Base-by-base conservation (phyloP, 495 filamentous ascomycete genomes). In the Podospora sp. region DNA sequence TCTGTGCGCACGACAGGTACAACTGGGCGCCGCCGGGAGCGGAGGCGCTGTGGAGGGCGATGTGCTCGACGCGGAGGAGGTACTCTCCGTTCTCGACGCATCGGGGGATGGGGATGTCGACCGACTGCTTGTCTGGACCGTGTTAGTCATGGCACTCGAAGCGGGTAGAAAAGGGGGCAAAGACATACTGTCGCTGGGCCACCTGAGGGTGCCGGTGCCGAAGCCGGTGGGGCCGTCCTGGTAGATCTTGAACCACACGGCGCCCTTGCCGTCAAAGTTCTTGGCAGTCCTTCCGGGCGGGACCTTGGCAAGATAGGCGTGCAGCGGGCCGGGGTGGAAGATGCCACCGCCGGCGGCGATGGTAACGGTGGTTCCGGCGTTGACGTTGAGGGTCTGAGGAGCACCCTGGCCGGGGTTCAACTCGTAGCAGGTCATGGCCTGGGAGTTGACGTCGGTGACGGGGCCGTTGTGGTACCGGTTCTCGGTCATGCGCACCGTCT, bases 41-140 rank as follows among this genome's bases (percentile, higher is more conserved):
- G 58, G 64, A 61, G 7, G 84, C 85, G 35, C 69, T 68, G 68
- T 86, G 83, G 25, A 86, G 78, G 1, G 77, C 85, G 22, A 88
- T 83, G 65, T 87, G 84, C 74, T 88, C 87, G 35, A 84, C 81
- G 22, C 86, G 80, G 46, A 88, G 75, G 20, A 89, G 82, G 73
- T 89, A 89, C 59, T 86, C 81, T 63, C 86, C 86, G n/a, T 80
- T 71, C 1, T 78, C 78, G n/a, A 85, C 72, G 65, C 79, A 79
- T 12, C 72, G 69, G 25, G 84, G 85, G 62, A 86, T 80, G 14
- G 62, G 79, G 67, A 85, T 80, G 52, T 71, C 68, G 55, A 86
- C 71, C 21, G 68, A 12, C 78, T 80, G 67, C 75, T 76, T 68
- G 35, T 16, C 4, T 5, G 6, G 21, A 22, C 40, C 14, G 4